Percentiles rank a stretch among this genome's conserved stretches.
phyloP scores from a whole-genome alignment of 257 asterid genomes.

The Pogostemon cablin region DNA sequence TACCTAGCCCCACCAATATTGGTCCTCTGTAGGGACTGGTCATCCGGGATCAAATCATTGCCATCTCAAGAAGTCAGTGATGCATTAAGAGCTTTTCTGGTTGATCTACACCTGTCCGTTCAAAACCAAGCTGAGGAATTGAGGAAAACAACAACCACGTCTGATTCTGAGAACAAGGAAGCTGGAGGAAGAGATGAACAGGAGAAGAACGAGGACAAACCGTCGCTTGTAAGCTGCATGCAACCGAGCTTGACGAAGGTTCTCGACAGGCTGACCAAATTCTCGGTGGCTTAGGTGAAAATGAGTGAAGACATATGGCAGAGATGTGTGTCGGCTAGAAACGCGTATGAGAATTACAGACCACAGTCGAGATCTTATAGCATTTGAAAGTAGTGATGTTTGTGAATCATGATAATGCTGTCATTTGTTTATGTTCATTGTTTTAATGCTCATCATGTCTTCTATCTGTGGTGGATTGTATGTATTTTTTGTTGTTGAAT shows the following conservation, averaged over 20 bases:
- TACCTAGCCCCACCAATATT: slow-evolving; percentile 80
- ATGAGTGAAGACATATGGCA: slow-evolving; percentile 79
- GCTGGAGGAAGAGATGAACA: slow-evolving; percentile 40
- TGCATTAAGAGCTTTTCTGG: slow-evolving; percentile 61
- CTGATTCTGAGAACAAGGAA: slow-evolving; percentile 34
- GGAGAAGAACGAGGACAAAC: slow-evolving; percentile 40
- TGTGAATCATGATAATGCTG: slow-evolving; percentile 27
- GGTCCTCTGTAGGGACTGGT: slow-evolving; percentile 83
- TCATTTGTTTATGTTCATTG: no score
- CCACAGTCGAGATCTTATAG: slow-evolving; percentile 77
- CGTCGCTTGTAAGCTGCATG: slow-evolving; percentile 53
- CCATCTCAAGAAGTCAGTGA: slow-evolving; percentile 90
- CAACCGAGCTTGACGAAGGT: slow-evolving; percentile 79
- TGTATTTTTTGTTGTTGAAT: not conserved
- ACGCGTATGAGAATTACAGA: slow-evolving; percentile 68
- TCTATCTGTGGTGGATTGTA: not conserved
- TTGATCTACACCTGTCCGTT: slow-evolving; percentile 56
- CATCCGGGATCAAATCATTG: slow-evolving; percentile 76
- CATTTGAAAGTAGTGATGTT: slow-evolving; percentile 56
- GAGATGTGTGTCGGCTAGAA: slow-evolving; percentile 71
- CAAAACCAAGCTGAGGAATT: slow-evolving; percentile 38
- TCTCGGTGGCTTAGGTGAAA: slow-evolving; percentile 84
- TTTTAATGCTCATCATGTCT: not conserved
- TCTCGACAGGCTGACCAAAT: slow-evolving; percentile 79
- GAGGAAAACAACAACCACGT: slow-evolving; percentile 29